phyloP scores from a whole-genome alignment of 345 rosid species.

The Rhizophora mangle region DNA sequence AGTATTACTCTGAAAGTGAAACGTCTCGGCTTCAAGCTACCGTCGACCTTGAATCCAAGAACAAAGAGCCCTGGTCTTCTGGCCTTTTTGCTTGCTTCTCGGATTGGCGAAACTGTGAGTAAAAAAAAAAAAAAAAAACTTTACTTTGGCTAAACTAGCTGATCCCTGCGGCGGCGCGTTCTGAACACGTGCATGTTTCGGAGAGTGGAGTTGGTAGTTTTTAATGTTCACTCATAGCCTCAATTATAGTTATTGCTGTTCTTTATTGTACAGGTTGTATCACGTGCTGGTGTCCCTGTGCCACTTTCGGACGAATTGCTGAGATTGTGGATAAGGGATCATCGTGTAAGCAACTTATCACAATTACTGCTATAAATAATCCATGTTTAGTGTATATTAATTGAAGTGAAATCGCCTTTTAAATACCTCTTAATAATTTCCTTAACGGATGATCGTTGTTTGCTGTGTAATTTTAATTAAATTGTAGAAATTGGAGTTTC shows the following conservation, averaged over 20 bases:
- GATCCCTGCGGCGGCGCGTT: slow-evolving; percentile 4
- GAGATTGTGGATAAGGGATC: slow-evolving; percentile 45
- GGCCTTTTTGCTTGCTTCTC: slow-evolving; percentile 42
- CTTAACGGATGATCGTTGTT: too few species aligned
- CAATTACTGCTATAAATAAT: not conserved
- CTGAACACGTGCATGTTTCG: not conserved
- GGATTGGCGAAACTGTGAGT: slow-evolving; percentile 37
- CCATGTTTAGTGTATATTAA: not conserved
- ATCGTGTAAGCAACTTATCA: slow-evolving; percentile 21
- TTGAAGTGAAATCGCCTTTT: not conserved
- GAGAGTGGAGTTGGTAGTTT: not conserved
- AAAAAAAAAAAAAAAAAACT: not conserved
- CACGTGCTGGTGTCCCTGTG: slow-evolving; percentile 42
- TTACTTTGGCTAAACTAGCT: not conserved
- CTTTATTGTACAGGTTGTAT: slow-evolving; percentile 27
- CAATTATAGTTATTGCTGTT: not conserved
- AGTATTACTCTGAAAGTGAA: not conserved
- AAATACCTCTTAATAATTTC: too few species aligned
- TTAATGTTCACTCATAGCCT: not conserved
- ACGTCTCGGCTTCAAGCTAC: not conserved
- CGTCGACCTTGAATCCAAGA: slow-evolving; percentile 1
- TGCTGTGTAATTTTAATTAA: too few species aligned
- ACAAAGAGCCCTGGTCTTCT: slow-evolving; percentile 33
- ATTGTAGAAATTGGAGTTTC: too few species aligned
- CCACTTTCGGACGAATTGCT: slow-evolving; percentile 39